Evolutionary conservation across 768 basidiomycete genomes (phyloP).

Genomic region (Rubroboletus satanas): DNA sequence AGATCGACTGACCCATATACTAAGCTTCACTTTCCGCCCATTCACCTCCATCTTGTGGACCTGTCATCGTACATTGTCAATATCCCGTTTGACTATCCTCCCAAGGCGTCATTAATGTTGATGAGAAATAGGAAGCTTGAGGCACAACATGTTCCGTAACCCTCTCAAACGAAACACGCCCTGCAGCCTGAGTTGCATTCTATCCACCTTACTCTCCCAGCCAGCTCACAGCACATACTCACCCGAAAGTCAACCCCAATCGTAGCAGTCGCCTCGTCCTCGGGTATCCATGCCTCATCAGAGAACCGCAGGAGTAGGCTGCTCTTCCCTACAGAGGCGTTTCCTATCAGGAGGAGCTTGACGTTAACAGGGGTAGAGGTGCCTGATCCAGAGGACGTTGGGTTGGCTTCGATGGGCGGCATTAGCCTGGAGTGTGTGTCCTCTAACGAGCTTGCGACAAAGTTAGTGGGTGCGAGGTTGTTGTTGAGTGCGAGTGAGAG

Average conservation of each 20-base stretch:
- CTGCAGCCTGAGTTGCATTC: not conserved
- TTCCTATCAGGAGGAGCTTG: constrained; percentile 82
- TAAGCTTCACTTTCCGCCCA: constrained; percentile 84
- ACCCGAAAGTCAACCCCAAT: constrained; percentile 85
- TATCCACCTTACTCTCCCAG: not conserved
- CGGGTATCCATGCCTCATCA: constrained; percentile 91
- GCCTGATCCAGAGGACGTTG: constrained; percentile 26
- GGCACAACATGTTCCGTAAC: not conserved
- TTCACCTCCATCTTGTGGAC: constrained; percentile 86
- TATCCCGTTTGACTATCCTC: not conserved
- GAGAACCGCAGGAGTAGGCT: constrained; percentile 92
- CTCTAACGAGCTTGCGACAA: not conserved
- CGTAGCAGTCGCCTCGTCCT: constrained; percentile 84
- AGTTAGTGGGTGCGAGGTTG: not conserved
- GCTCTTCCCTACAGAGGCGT: constrained; percentile 90
- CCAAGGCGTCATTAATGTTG: not conserved
- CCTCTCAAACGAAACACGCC: not conserved
- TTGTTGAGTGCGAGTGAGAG: not conserved
- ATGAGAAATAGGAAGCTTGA: not conserved
- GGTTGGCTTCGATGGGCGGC: constrained; percentile 18
- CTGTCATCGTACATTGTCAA: constrained; percentile 34
- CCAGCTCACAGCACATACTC: constrained; percentile 27
- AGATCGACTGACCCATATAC: constrained; percentile 81
- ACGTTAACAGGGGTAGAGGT: constrained; percentile 51
- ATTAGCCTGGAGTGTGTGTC: constrained; percentile 6